Evolutionary conservation across 2,329 filamentous ascomycete genomes (phyloP).

Genomic region (Aspergillus jensenii): DNA sequence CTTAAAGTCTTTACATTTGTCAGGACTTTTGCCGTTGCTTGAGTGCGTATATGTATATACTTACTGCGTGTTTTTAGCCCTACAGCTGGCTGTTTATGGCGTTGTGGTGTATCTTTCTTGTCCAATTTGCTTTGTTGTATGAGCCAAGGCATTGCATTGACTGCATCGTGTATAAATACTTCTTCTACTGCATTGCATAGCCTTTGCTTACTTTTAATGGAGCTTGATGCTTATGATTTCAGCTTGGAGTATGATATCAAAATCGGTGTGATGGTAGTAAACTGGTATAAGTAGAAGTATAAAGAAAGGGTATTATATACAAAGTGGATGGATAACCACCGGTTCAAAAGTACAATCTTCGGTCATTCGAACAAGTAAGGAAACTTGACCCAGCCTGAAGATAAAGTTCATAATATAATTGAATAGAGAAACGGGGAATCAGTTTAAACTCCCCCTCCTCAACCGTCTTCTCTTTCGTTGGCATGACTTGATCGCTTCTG

Average conservation of each 20-base stretch:
- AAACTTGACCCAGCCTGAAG: background rate
- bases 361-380: background rate
- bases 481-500: constrained; percentile 43
- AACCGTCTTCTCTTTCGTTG: constrained; percentile 39
- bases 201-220: background rate
- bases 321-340: background rate
- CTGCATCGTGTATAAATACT: constrained; percentile 2
- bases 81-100: background rate
- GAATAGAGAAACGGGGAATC: background rate
- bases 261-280: background rate
- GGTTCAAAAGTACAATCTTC: background rate
- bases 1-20: background rate
- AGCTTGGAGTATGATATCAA: background rate
- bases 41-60: background rate
- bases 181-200: constrained; percentile 4
- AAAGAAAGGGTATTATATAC: background rate
- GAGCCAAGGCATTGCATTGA: background rate
- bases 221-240: background rate
- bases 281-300: background rate
- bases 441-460: constrained; percentile 30
- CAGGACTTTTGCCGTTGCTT: too few species aligned
- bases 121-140: background rate
- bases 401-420: background rate
- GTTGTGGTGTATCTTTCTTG: background rate
- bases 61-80: constrained; percentile 2